phyloP scores from a whole-genome alignment of 2,329 filamentous ascomycete genomes.

The Sarocladium oryzae region DNA sequence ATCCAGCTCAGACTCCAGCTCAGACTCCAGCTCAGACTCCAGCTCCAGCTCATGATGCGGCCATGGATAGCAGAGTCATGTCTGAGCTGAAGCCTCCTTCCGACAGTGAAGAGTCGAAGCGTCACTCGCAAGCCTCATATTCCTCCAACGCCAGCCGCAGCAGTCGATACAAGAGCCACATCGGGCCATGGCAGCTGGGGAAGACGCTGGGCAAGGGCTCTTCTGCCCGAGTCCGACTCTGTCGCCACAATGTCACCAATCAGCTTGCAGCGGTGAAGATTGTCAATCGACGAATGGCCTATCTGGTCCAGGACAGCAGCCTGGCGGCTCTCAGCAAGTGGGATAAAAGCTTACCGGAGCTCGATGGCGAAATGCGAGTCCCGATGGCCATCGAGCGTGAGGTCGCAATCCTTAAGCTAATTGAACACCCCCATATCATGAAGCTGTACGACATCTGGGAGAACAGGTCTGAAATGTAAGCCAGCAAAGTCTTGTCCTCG shows the following conservation, averaged over 20 bases:
- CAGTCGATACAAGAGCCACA: conserved; percentile 58
- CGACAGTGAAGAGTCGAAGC: conserved; percentile 27
- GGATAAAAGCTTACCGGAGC: conserved; percentile 50
- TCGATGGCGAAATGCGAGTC: conserved; percentile 61
- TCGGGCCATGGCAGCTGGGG: conserved; percentile 91
- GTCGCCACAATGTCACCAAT: conserved; percentile 70
- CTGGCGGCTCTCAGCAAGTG: conserved; percentile 75
- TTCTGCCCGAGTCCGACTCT: conserved; percentile 79
- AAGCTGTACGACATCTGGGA: conserved; percentile 97
- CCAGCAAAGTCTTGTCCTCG: neutral
- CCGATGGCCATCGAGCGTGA: conserved; percentile 89
- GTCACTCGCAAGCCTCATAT: conserved; percentile 35
- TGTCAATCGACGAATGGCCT: conserved; percentile 74
- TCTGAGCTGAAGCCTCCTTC: conserved; percentile 22
- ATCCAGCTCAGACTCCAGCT: no score
- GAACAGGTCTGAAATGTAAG: conserved; percentile 88
- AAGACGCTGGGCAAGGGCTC: conserved; percentile 85
- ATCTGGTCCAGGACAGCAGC: conserved; percentile 78
- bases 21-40: neutral
- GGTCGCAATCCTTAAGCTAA: conserved; percentile 93
- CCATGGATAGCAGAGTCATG: conserved; percentile 16
- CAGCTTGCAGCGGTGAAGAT: conserved; percentile 93
- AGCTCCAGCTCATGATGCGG: conserved; percentile 11
- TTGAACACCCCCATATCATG: conserved; percentile 92
- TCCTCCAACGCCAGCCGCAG: conserved; percentile 30